phyloP scores from a whole-genome alignment of 2,329 filamentous ascomycete species.

The Lachnellula cervina region DNA sequence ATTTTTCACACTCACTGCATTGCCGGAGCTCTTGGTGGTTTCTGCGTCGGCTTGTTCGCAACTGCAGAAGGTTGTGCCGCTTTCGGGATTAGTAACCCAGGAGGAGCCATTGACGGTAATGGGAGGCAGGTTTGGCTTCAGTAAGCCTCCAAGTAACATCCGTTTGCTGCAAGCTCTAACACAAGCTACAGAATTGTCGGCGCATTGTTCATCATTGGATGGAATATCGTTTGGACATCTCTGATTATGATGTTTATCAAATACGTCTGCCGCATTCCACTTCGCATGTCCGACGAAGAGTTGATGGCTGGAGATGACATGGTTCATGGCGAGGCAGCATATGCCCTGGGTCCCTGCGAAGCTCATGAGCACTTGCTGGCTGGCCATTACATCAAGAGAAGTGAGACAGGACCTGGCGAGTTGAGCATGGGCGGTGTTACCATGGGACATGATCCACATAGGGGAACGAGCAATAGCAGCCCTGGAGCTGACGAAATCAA shows the following conservation, averaged over 20 bases:
- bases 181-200: slow-evolving; percentile 35
- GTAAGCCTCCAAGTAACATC: slow-evolving; percentile 12
- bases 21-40: slow-evolving; percentile 42
- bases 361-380: slow-evolving; percentile 17
- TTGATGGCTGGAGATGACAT: slow-evolving; percentile 43
- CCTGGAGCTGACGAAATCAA: not conserved
- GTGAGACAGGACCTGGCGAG: slow-evolving; percentile 9
- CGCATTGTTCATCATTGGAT: slow-evolving; percentile 44
- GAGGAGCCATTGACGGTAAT: slow-evolving; percentile 47
- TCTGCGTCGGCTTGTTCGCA: slow-evolving; percentile 43
- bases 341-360: slow-evolving; percentile 18
- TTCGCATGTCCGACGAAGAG: slow-evolving; percentile 43
- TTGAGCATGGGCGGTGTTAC: slow-evolving; percentile 15
- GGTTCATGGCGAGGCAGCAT: slow-evolving; percentile 43
- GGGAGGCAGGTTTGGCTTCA: slow-evolving; percentile 46
- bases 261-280: slow-evolving; percentile 42
- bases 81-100: slow-evolving; percentile 40
- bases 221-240: slow-evolving; percentile 46
- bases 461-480: slow-evolving; percentile 1
- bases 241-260: slow-evolving; percentile 47
- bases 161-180: not conserved
- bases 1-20: slow-evolving; percentile 46
- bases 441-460: slow-evolving; percentile 12
- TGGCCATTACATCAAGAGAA: slow-evolving; percentile 12
- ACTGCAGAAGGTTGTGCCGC: slow-evolving; percentile 42